Conservation (phyloP, 2,329 filamentous ascomycete species). For the Metarhizium guizhouense region DNA sequence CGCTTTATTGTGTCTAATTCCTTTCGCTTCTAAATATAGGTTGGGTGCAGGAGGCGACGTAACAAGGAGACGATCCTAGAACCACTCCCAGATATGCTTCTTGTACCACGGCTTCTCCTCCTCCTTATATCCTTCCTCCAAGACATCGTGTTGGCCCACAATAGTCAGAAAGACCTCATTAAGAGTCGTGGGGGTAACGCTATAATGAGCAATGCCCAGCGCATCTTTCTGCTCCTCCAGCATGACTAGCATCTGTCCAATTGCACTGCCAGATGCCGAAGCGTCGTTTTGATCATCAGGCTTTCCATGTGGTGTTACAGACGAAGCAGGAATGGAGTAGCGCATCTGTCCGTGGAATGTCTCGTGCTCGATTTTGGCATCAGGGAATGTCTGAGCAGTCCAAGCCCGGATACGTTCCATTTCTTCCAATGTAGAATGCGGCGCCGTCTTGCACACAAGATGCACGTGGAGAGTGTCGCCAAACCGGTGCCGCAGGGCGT, state of each 20-base stretch:
- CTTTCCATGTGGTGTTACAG: conserved; percentile 45
- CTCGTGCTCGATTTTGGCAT: conserved; percentile 60
- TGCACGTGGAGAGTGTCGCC: conserved; percentile 77
- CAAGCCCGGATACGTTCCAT: conserved; percentile 59
- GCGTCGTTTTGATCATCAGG: conserved; percentile 3
- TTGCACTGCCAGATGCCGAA: conserved; percentile 31
- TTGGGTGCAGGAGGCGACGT: too few species aligned
- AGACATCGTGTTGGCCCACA: conserved; percentile 64
- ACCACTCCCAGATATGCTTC: conserved; percentile 5
- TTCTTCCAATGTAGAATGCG: conserved; percentile 60
- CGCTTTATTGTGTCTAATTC: too few species aligned
- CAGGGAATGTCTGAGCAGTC: conserved; percentile 52
- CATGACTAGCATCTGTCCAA: conserved; percentile 60
- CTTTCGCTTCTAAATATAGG: too few species aligned
- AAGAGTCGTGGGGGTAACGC: conserved; percentile 75
- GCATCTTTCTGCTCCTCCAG: conserved; percentile 62
- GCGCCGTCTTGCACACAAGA: conserved; percentile 65
- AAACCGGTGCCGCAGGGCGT: conserved; percentile 63
- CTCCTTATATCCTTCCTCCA: conserved; percentile 52
- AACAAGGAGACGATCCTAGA: not conserved
- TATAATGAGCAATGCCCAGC: conserved; percentile 76
- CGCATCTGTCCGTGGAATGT: conserved; percentile 79
- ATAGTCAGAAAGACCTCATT: conserved; percentile 88
- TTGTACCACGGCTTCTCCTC: conserved; percentile 16
- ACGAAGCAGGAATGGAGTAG: conserved; percentile 61